Evolutionary conservation across 352 stramenopile species (phyloP), one percentile per base, ranked within the genome.

Genomic region (Pythium rhizo-oryzae): DNA sequence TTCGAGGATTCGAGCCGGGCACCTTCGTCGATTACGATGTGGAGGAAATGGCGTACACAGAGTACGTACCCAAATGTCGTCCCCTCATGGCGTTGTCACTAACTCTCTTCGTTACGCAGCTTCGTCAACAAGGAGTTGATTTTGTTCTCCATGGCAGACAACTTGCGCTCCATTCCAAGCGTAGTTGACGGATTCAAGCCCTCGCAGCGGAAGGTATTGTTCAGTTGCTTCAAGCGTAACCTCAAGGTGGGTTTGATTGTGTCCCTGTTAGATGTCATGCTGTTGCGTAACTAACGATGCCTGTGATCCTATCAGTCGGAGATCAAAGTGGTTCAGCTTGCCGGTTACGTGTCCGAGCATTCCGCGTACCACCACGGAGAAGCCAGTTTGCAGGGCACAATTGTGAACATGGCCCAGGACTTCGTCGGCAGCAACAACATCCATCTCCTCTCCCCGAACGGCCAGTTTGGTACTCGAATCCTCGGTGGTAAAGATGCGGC

Each of bases 41-140:
- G 55, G 85, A 98, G 59, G 84, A 90, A 21, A 98, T 98, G 80
- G 79, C 79, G 24, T 99, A 98, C 68, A 88, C 94, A 47, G 92
- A 98, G 87, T 96, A 85, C 30, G 79, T 81, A 25, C 16, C 24
- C n/a, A 25, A 28, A 8, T 28, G 41, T 28, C 8, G n/a, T 8
- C 9, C 44, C 44, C 18, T 50, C 15, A 52, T 58, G 3, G 25
- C 37, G 52, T 6, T 24, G 18, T 37, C 11, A 62, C 61, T 64
- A 56, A 58, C 37, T 65, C 63, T 41, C n/a, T 33, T 23, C 2
- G 16, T n/a, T 7, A 13, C 59, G 19, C 69, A 96, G 86, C 44
- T 99, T 99, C 66, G 89, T 99, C 28, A 98, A 99, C 85, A 98
- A 98, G 72, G 97, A 99, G 69, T 85, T 99, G 37, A 99, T 99